Evolutionary conservation across 208 protist species (phyloP).

Genomic region (Acanthamoeba castellanii): DNA sequence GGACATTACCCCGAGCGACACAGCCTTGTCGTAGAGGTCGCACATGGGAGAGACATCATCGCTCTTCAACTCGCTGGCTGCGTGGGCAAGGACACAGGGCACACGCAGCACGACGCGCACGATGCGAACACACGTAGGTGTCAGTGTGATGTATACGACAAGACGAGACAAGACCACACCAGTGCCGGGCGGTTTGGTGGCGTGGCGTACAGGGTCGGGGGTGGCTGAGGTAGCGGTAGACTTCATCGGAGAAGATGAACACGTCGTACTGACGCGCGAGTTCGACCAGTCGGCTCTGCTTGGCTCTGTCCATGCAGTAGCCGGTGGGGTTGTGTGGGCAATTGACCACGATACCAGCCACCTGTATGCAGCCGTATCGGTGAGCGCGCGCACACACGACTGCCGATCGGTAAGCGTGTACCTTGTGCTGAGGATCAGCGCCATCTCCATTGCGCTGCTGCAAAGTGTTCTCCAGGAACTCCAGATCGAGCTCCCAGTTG

Average conservation of each 20-base stretch:
- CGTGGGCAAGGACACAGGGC: neutral
- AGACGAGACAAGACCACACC: neutral
- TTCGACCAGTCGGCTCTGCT: neutral
- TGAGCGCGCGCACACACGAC: neutral
- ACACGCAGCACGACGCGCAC: too few species aligned
- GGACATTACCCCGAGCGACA: conserved; percentile 70
- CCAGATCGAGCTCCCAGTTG: conserved; percentile 18
- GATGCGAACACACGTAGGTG: too few species aligned
- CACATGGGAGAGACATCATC: neutral
- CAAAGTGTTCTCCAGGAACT: conserved; percentile 27
- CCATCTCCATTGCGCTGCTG: conserved; percentile 2
- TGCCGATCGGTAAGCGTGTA: too few species aligned
- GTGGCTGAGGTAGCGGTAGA: conserved; percentile 62
- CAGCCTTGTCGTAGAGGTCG: conserved; percentile 67
- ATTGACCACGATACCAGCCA: conserved; percentile 52
- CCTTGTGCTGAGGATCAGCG: conserved; percentile 11
- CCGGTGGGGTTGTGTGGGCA: conserved; percentile 74
- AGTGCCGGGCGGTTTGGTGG: neutral
- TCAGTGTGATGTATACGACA: too few species aligned
- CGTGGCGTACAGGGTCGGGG: neutral
- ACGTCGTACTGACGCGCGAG: conserved; percentile 55
- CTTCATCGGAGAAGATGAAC: conserved; percentile 73
- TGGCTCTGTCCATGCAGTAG: conserved; percentile 42
- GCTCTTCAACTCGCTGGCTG: neutral
- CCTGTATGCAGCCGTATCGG: neutral